Evolutionary conservation across 371 early-diverging fungal species (phyloP), one percentile per base, ranked within the genome.

Genomic region (Dichotomocladium elegans): DNA sequence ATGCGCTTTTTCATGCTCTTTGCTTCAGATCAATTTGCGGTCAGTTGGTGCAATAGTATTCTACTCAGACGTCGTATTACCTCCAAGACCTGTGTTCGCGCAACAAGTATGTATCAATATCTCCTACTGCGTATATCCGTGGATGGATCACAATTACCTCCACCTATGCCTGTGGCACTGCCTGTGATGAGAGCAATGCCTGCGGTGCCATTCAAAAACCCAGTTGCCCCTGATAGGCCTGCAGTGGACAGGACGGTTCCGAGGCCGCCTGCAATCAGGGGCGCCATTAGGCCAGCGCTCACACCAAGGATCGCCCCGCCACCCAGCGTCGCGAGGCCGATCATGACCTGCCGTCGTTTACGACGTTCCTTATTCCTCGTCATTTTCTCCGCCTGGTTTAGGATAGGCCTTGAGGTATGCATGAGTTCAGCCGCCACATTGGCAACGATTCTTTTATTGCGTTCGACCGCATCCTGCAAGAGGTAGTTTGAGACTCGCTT

Each of bases 261-360:
- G 26, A 96, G 76, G 14, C 97, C 97, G 8, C 92, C 92, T 3
- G 91, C 96, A 66, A 95, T 95, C 10, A 95, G 84, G 0, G 97
- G 97, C 0, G 97, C 90, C 61, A 88, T 79, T 12, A 92, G 52
- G 5, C 92, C 92, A 1, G 91, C 92, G 45, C 90, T 87, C 11
- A 92, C 70, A 7, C 93, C 93, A 22, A 92, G 74, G 25, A 92
- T 86, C 11, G 90, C 64, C 1, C 91, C 92, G 11, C 92, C 91
- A 4, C 93, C 93, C 7, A 91, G 80, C 0, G 91, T 90, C 3
- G 90, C 92, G n/a, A 91, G 54, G 0, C 91, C 92, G 62, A 91
- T 84, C 69, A 89, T 83, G 30, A 84, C 79, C 63, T 80, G 79
- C 4, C 90, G 74, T 21, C 62, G 74, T 53, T 81, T 87, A 56